Conservation (phyloP, 2,329 filamentous ascomycete genomes). For the Cercospora citrullina region DNA sequence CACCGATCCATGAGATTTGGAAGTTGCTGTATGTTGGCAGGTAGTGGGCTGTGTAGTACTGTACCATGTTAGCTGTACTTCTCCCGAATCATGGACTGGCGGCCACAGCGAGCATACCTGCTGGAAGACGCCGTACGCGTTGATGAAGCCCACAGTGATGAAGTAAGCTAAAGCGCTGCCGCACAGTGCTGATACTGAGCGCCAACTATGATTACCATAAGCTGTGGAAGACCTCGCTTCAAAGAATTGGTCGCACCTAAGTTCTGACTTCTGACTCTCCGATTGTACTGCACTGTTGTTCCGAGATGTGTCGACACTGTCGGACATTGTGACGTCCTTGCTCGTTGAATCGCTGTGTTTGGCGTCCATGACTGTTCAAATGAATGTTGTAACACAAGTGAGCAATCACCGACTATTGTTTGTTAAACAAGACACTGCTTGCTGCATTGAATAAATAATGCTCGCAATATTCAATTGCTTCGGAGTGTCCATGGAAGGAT, state of each 20-base stretch:
- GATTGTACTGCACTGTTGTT: neutral
- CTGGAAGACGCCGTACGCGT: slow-evolving; percentile 33
- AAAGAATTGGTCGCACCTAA: neutral
- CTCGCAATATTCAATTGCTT: neutral
- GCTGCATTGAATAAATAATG: neutral
- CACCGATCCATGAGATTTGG: slow-evolving; percentile 37
- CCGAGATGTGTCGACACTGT: neutral
- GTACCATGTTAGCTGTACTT: neutral
- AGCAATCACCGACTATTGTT: neutral
- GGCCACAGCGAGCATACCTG: neutral
- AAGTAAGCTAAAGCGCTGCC: slow-evolving; percentile 29
- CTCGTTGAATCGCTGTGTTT: neutral
- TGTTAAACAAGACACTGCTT: neutral
- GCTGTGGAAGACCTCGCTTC: neutral
- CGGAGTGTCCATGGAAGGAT: neutral
- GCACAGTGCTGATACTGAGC: slow-evolving; percentile 23
- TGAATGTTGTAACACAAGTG: neutral
- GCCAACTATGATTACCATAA: slow-evolving; percentile 3
- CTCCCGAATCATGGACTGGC: neutral
- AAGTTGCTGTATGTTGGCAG: slow-evolving; percentile 27
- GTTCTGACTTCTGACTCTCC: neutral
- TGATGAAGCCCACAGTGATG: slow-evolving; percentile 33
- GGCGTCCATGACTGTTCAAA: neutral
- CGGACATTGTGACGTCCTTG: neutral
- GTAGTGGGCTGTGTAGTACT: slow-evolving; percentile 31